Percentiles rank a stretch among this genome's conserved stretches.
These are phyloP conservation scores for Botrytis fragariae DNA, from an alignment of 2,329 filamentous ascomycete species.

Conservation along the genomic window DNA sequence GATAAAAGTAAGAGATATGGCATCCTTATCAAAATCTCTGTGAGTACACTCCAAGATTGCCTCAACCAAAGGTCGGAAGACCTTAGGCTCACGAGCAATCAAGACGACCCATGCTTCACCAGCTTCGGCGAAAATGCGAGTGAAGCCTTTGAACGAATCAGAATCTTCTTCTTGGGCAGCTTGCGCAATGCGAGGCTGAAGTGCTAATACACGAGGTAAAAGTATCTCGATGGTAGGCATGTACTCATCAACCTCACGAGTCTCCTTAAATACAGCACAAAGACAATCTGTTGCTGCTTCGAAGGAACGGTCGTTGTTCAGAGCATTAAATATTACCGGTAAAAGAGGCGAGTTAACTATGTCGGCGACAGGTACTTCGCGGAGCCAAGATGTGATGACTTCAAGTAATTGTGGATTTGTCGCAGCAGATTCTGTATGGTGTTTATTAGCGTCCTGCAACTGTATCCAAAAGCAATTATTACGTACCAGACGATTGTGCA, in stretches of 20 bases:
- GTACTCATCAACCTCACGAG: slow-evolving; percentile 88
- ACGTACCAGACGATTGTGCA: slow-evolving; percentile 82
- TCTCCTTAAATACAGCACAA: slow-evolving; percentile 88
- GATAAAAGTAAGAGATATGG: slow-evolving; percentile 88
- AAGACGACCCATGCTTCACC: slow-evolving; percentile 93
- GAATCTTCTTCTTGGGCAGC: slow-evolving; percentile 77
- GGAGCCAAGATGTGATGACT: slow-evolving; percentile 94
- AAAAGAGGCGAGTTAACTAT: slow-evolving; percentile 85
- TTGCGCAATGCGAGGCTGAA: slow-evolving; percentile 73
- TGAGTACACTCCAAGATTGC: slow-evolving; percentile 88
- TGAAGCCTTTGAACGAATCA: slow-evolving; percentile 83
- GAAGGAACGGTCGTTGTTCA: slow-evolving; percentile 74
- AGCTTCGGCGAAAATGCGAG: slow-evolving; percentile 86
- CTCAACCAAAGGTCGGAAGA: slow-evolving; percentile 84
- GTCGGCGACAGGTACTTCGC: slow-evolving; percentile 81
- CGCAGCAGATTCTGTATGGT: slow-evolving; percentile 62
- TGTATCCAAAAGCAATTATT: slow-evolving; percentile 4
- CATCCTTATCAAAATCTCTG: slow-evolving; percentile 83
- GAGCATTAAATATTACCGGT: slow-evolving; percentile 72
- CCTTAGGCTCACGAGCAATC: slow-evolving; percentile 76
- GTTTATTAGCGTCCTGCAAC: slow-evolving; percentile 30
- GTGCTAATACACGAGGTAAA: slow-evolving; percentile 74
- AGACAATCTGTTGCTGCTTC: slow-evolving; percentile 89
- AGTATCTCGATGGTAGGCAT: slow-evolving; percentile 77
- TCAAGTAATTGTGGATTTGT: slow-evolving; percentile 89